A percentile compares a stretch with the other conserved stretches of the same genome.
Conservation (phyloP, 331 rosid genomes). For the Dryas integrifolia region DNA sequence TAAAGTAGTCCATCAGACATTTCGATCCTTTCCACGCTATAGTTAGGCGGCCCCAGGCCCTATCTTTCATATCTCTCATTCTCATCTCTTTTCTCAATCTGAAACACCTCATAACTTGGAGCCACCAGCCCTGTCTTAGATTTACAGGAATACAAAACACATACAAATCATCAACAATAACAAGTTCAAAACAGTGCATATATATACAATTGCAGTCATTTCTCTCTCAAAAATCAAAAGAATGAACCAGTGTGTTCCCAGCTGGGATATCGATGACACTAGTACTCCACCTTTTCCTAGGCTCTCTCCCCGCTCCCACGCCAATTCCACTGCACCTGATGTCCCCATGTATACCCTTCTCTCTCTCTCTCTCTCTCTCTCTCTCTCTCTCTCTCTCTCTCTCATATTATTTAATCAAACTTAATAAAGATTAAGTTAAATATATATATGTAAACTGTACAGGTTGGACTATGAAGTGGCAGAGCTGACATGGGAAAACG, state of each 20-base stretch:
- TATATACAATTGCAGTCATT: not conserved
- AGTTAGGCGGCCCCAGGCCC: not conserved
- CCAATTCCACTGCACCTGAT: slow-evolving; percentile 50
- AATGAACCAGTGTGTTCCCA: slow-evolving; percentile 83
- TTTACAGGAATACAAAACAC: not conserved
- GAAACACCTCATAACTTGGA: not conserved
- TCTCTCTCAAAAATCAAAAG: not conserved
- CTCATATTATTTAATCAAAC: too few species aligned
- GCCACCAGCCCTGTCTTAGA: not conserved
- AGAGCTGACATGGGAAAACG: slow-evolving; percentile 91
- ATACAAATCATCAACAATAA: not conserved
- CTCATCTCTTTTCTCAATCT: not conserved
- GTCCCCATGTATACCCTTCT: slow-evolving; percentile 39
- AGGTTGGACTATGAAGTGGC: slow-evolving; percentile 81
- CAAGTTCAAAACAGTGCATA: too few species aligned
- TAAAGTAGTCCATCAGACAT: not conserved
- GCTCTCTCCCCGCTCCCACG: slow-evolving; percentile 43
- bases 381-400: not conserved
- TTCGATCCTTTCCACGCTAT: not conserved
- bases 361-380: slow-evolving; percentile 2
- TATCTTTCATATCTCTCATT: not conserved
- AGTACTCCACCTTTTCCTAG: slow-evolving; percentile 26
- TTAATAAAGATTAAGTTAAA: not conserved
- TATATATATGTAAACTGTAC: slow-evolving; percentile 9
- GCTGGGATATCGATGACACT: slow-evolving; percentile 58